Conservation (phyloP, 2,329 filamentous ascomycete genomes). For the Xylaria sp. region DNA sequence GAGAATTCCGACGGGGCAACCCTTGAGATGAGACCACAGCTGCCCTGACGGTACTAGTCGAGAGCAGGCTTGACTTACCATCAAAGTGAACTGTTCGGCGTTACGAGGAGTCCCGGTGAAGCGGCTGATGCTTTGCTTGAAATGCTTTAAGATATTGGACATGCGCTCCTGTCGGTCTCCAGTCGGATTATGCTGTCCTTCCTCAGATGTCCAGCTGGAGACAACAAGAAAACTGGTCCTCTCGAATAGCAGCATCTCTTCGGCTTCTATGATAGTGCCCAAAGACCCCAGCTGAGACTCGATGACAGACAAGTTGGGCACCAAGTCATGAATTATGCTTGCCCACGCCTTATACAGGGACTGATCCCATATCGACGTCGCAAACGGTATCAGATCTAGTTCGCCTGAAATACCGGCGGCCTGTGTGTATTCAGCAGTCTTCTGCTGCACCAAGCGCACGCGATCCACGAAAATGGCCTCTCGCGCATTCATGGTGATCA, state of each 20-base stretch:
- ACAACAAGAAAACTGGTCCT: constrained; percentile 95
- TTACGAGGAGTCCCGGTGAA: constrained; percentile 85
- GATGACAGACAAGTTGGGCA: constrained; percentile 91
- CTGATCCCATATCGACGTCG: constrained; percentile 98
- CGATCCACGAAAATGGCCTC: constrained; percentile 87
- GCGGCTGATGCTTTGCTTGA: constrained; percentile 85
- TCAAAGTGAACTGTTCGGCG: constrained; percentile 81
- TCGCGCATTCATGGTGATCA: constrained; percentile 83
- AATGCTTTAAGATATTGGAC: constrained; percentile 97
- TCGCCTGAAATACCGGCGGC: constrained; percentile 52
- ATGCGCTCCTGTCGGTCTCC: constrained; percentile 93
- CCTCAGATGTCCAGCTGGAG: constrained; percentile 84
- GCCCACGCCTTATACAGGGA: constrained; percentile 98
- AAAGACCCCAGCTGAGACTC: constrained; percentile 86
- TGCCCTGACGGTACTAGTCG: background rate
- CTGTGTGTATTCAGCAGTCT: constrained; percentile 69
- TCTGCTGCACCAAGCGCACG: constrained; percentile 78
- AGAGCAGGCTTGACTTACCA: constrained; percentile 53
- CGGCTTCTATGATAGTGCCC: constrained; percentile 86
- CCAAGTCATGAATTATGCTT: constrained; percentile 95
- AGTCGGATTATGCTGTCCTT: constrained; percentile 84
- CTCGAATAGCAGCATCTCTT: constrained; percentile 95
- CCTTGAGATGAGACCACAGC: background rate
- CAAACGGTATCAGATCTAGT: constrained; percentile 86
- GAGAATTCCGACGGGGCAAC: background rate